Conservation (phyloP, 306 rosid genomes). For the Vachellia pachyceras region DNA sequence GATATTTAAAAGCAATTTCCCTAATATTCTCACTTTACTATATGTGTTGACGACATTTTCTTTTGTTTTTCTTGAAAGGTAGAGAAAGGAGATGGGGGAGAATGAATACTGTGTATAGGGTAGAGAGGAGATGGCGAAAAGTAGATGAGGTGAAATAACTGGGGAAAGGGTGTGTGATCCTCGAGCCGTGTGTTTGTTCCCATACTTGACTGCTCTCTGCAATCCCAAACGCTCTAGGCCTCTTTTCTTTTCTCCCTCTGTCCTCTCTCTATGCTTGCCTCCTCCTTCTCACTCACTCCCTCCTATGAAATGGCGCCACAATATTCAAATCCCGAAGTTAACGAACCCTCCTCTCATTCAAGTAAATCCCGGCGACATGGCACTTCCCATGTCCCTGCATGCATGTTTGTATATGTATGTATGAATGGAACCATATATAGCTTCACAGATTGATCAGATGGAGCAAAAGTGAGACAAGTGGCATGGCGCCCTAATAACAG, state of each 20-base stretch:
- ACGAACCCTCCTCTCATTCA: slow-evolving; percentile 47
- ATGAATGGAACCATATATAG: background rate
- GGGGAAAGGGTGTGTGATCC: background rate
- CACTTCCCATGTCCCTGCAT: background rate
- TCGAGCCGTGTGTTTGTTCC: slow-evolving; percentile 14
- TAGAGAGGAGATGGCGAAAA: background rate
- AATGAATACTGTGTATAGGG: background rate
- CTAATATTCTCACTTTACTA: too few species aligned
- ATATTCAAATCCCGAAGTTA: slow-evolving; percentile 67
- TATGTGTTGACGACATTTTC: too few species aligned
- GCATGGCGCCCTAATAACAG: background rate
- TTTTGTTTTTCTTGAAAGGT: too few species aligned
- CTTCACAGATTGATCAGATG: background rate
- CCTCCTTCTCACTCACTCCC: too few species aligned
- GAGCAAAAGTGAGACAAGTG: background rate
- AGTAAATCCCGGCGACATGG: background rate
- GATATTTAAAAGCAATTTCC: too few species aligned
- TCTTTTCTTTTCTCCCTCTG: background rate
- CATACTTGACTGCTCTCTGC: background rate
- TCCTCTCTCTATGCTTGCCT: background rate
- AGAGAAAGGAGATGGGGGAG: background rate
- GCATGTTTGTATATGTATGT: background rate
- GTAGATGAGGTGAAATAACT: background rate
- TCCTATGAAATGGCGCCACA: too few species aligned
- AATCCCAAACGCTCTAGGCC: background rate